These are phyloP conservation scores for Nicotiana undulata DNA, from an alignment of 257 asterid species.

Conservation along the genomic window DNA sequence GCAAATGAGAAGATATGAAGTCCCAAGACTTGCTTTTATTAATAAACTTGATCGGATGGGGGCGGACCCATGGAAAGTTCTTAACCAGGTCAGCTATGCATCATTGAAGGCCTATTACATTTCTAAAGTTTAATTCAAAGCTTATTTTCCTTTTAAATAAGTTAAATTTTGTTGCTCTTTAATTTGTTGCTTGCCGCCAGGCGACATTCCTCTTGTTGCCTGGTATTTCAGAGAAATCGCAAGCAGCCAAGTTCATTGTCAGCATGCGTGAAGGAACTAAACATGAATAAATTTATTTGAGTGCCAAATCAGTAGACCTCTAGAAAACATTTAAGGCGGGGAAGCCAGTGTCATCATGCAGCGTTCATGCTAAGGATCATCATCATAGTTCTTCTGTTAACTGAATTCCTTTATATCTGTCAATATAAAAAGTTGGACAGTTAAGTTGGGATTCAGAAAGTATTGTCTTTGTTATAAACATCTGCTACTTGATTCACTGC, in stretches of 20 bases:
- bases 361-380: background rate
- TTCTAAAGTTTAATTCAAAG: background rate
- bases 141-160: background rate
- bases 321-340: background rate
- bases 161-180: background rate
- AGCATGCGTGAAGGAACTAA: background rate
- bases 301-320: background rate
- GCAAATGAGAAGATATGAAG: constrained; percentile 99
- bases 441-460: background rate
- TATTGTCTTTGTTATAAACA: background rate
- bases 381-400: background rate
- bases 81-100: constrained; percentile 62
- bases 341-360: background rate
- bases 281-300: background rate
- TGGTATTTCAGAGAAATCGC: background rate
- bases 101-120: background rate
- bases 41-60: constrained; percentile 99
- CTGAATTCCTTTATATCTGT: background rate
- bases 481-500: constrained; percentile 3
- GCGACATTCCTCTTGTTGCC: background rate
- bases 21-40: constrained; percentile 91
- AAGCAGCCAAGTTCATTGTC: background rate
- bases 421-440: background rate
- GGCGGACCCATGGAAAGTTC: constrained; percentile 97
- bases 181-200: background rate